These are phyloP conservation scores for Colletotrichum karsti DNA, from an alignment of 2,329 filamentous ascomycete species.

Conservation along the genomic window DNA sequence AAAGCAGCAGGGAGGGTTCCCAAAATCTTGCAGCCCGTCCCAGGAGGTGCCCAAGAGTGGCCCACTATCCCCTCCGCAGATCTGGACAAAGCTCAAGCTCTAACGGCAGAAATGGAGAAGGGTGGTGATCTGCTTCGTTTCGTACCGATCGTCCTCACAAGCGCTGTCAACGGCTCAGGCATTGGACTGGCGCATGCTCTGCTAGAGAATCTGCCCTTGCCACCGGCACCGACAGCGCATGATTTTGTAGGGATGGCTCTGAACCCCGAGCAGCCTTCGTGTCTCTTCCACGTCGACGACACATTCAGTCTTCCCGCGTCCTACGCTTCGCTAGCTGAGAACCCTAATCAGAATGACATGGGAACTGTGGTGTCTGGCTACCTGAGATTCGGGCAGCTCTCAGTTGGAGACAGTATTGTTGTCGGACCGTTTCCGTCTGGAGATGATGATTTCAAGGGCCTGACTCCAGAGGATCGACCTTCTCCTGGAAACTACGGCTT, in stretches of 20 bases:
- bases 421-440: constrained; percentile 80
- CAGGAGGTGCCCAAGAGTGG: constrained; percentile 58
- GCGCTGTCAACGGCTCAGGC: constrained; percentile 84
- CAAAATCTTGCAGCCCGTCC: constrained; percentile 71
- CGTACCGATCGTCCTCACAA: constrained; percentile 89
- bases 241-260: constrained; percentile 64
- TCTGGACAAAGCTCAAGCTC: constrained; percentile 63
- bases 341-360: constrained; percentile 49
- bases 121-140: constrained; percentile 53
- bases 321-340: constrained; percentile 56
- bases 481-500: constrained; percentile 57
- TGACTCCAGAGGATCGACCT: constrained; percentile 54
- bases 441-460: constrained; percentile 52
- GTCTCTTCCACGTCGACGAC: constrained; percentile 90
- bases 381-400: constrained; percentile 79
- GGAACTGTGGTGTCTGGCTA: constrained; percentile 87
- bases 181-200: constrained; percentile 85
- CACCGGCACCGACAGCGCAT: constrained; percentile 59
- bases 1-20: constrained; percentile 81
- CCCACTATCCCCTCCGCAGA: constrained; percentile 65
- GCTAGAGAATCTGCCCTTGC: constrained; percentile 78
- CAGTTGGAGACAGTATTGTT: constrained; percentile 79
- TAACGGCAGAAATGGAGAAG: constrained; percentile 59
- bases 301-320: constrained; percentile 79
- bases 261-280: constrained; percentile 67